Base-by-base conservation (phyloP, 148 eudicot species). In the Nepenthes gracilis region DNA sequence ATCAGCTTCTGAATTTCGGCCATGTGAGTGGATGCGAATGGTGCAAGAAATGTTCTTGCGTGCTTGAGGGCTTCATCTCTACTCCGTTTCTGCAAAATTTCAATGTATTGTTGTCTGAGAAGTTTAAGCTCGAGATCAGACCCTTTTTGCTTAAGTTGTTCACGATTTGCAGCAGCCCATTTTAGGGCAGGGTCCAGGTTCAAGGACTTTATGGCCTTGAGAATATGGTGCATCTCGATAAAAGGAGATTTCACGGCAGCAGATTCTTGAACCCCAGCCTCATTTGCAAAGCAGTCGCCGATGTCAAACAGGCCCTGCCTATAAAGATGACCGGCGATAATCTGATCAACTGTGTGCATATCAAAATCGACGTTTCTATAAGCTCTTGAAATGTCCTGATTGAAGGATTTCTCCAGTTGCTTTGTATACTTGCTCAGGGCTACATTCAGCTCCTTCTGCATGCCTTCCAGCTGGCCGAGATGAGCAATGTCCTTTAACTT, bases 51-150 rank as follows among this genome's bases (percentile, higher is more conserved):
- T 15, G 78, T 68, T 71, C 83, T 77, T 35, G 83, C 86, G 64
- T 90, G 86, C 7, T 76, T 70, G 1, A 90, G 67, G 58, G 88
- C 95, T 47, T 79, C 88, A 12, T 81, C 83, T 66, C 78, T 76
- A 47, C 84, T 78, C 35, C 63, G 63, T 13, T 74, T 70, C 72
- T 84, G 88, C 59, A 90, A 48, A 47, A 84, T 79, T 50, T 84
- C 95, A 23, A 90, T 55, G 54, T 72, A 90, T 63, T 86, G 90
- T 49, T 81, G 58, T 51, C 80, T 70, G 58, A 77, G 95, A 35
- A 86, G 91, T 66, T 82, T 84, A 47, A 90, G 61, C 79, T 86
- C 95, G 4, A 90, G 73, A 56, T 84, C 83, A 0, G 95, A 90
- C 57, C 86, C 88, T 56, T 63, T 86, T 69, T 80, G 74, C 54